Evolutionary conservation across 108 stramenopile species (phyloP), one percentile per base, ranked within the genome.

Genomic region (Chaetoceros muelleri): DNA sequence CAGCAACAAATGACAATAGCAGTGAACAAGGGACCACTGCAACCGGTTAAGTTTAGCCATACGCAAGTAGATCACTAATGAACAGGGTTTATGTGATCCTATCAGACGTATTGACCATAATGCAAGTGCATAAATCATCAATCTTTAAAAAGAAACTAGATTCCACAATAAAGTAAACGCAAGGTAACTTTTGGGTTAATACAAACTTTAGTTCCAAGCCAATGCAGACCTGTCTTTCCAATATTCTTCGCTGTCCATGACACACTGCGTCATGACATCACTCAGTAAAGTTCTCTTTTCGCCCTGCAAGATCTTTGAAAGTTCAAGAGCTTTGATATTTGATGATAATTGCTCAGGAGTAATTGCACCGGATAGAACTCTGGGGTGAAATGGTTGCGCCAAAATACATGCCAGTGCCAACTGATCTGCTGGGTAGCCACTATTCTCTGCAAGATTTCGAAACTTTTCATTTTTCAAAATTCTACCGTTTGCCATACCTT

Each of bases 401-500:
- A 89, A 44, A 30, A 84, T 75, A 25, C 66, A 69, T 1, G 70
- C 87, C 53, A 89, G 57, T 18, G 87, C 87, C 30, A 85, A 49
- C 47, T 65, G 65, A 71, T 89, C 87, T 16, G 81, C 72, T 28
- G 66, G n/a, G 57, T 74, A 80, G 1, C 31, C 47, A 19, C 84
- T 57, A 24, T 53, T 64, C 52, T 71, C 30, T 16, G 79, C 44
- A 18, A 75, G 64, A 28, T 70, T 55, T 23, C 58, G 0, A 26
- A 89, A 47, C 1, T 31, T 57, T 2, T 58, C 52, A 55, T 74
- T 53, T 7, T 30, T 48, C 40, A 89, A 57, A 5, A 58, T 52
- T 2, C 87, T 61, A 3, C 87, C 87, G 75, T 89, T 89, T 19
- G 83, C 87, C 48, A 89, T 52, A 17, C 82, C 87, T 60, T 89